A percentile compares a stretch with the other conserved stretches of the same genome.
Evolutionary conservation across 352 stramenopile species (phyloP).

Genomic region (Phytophthora cryptogea): DNA sequence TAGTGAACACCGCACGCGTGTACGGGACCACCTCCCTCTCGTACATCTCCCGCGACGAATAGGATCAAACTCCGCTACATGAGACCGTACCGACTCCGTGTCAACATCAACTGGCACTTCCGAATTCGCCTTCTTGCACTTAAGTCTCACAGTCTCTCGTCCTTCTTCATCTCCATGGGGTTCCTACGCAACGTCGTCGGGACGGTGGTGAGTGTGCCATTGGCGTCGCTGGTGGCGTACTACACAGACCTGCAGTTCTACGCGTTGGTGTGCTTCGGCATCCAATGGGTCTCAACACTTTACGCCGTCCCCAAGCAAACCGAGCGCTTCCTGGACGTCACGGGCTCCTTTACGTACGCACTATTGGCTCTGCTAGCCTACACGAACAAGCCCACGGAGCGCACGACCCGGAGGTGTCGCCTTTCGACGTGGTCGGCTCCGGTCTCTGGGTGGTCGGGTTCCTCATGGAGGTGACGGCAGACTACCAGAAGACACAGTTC

Average conservation of each 20-base stretch:
- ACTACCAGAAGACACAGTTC: conserved; percentile 87
- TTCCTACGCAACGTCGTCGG: conserved; percentile 51
- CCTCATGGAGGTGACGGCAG: conserved; percentile 70
- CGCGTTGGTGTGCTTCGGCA: conserved; percentile 49
- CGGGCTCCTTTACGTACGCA: conserved; percentile 72
- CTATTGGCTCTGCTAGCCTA: conserved; percentile 58
- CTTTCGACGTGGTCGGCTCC: conserved; percentile 47
- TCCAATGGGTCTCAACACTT: conserved; percentile 68
- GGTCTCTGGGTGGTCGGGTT: conserved; percentile 73
- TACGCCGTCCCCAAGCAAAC: conserved; percentile 70
- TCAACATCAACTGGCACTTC: conserved; percentile 6
- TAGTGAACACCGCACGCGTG: background rate
- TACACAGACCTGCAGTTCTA: conserved; percentile 51
- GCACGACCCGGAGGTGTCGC: conserved; percentile 23
- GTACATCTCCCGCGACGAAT: background rate
- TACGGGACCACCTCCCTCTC: background rate
- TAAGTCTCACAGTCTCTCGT: background rate
- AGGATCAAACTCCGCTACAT: background rate
- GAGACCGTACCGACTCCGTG: conserved; percentile 3
- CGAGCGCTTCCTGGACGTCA: conserved; percentile 86
- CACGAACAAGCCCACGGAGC: conserved; percentile 31
- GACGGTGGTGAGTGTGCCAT: conserved; percentile 33
- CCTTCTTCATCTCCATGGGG: conserved; percentile 24
- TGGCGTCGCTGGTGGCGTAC: conserved; percentile 41
- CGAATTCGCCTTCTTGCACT: background rate